These are phyloP conservation scores for Parietaria judaica DNA, from an alignment of 306 rosid species.

Conservation along the genomic window DNA sequence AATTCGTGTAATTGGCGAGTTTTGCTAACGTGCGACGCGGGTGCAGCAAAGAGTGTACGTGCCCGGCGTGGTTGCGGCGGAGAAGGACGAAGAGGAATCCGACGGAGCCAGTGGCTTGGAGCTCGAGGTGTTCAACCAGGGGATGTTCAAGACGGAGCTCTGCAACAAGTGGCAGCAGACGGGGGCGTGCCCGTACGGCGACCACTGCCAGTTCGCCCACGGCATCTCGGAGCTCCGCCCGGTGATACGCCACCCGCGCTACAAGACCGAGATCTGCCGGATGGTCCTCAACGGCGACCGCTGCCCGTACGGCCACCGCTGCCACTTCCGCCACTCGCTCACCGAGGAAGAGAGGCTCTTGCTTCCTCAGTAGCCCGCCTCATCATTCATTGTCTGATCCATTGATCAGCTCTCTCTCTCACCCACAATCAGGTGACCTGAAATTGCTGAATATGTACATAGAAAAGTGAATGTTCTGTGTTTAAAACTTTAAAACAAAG, in stretches of 20 bases:
- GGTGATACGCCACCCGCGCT: slow-evolving; percentile 88
- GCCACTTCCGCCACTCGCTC: slow-evolving; percentile 95
- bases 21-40: slow-evolving; percentile 2
- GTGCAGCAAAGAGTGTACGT: slow-evolving; percentile 32
- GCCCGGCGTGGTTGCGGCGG: slow-evolving; percentile 10
- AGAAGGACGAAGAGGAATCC: slow-evolving; percentile 39
- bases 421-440: background rate
- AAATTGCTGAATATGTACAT: background rate
- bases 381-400: background rate
- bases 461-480: background rate
- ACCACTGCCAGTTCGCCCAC: slow-evolving; percentile 81
- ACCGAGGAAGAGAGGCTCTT: slow-evolving; percentile 49
- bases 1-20: background rate
- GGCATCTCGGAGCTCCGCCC: slow-evolving; percentile 88
- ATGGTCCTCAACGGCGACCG: slow-evolving; percentile 63
- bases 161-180: slow-evolving; percentile 94
- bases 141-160: slow-evolving; percentile 86
- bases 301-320: slow-evolving; percentile 89
- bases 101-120: slow-evolving; percentile 39
- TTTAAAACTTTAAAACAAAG: background rate
- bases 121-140: slow-evolving; percentile 71
- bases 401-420: background rate
- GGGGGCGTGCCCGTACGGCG: slow-evolving; percentile 74
- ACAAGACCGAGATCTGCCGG: slow-evolving; percentile 91
- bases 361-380: slow-evolving; percentile 1